Base-by-base conservation (phyloP, 2,329 filamentous ascomycete species). In the Truncatella angustata region DNA sequence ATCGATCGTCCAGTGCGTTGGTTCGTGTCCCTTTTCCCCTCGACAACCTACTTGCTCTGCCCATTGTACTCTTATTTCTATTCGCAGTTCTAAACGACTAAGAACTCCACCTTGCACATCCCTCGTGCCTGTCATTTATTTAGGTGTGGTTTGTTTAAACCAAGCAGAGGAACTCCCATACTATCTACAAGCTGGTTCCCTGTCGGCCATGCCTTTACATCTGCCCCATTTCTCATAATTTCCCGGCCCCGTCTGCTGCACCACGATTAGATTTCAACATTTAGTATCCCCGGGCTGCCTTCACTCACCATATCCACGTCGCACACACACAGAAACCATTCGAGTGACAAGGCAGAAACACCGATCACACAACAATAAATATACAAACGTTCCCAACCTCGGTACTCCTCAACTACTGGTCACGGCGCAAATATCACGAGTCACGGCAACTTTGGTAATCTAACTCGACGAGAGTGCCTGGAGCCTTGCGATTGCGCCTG, bases 171-270 rank as follows among this genome's bases (percentile, higher is more conserved):
- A 44, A 23, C 30, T 54, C 50, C 54, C 51, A 50, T 50, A 52
- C 50, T 45, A 42, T 53, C 54, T 44, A 28, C 57, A 54, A 55
- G 56, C 58, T 44, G 51, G 47, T 62, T 63, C 59, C 57, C 57
- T 61, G 57, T 55, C 58, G 54, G 56, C 58, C 58, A 61, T 60
- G 57, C 60, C 57, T 47, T 59, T 46, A 56, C 57, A 61, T 60
- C 59, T 59, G 60, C 60, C 59, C 56, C 50, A 57, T 61, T 58
- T 60, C 60, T 62, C 59, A 62, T 62, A 63, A 62, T 61, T 62
- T 61, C 61, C 60, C 60, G 60, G 59, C 61, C 61, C 60, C 60
- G 52, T 58, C 50, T 61, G 53, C 56, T 59, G 54, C 60, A 56
- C 59, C 50, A 59, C 54, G 53, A 32, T 42, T 47, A 34, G 40